Conservation (phyloP, 2,329 filamentous ascomycete species). For the Aspergillus fumigatus region DNA sequence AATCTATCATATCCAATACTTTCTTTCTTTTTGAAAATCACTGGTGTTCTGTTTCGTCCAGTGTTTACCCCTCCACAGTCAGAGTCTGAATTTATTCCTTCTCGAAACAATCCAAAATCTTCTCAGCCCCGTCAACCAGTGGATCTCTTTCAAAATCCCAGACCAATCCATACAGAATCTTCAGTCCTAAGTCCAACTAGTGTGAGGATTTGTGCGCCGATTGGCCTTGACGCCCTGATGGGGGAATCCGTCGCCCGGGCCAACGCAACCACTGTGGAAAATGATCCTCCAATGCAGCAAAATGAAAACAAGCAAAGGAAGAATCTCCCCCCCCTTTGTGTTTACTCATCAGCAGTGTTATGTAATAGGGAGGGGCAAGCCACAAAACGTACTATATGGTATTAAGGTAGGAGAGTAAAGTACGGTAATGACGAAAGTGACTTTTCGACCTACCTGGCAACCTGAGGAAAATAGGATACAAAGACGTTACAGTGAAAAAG, state of each 20-base stretch:
- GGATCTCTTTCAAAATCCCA: not conserved
- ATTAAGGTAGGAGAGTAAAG: not conserved
- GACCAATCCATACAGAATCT: not conserved
- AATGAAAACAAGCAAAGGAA: constrained; percentile 34
- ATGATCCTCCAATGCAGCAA: constrained; percentile 27
- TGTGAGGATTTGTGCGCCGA: constrained; percentile 12
- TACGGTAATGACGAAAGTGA: not conserved
- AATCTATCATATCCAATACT: too few relatives aligned
- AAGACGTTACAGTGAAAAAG: not conserved
- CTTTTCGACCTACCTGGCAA: too few relatives aligned
- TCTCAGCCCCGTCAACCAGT: not conserved
- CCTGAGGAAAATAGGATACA: not conserved
- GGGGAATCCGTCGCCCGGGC: constrained; percentile 29
- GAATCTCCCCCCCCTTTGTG: not conserved
- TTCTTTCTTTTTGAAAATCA: not conserved
- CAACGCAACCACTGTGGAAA: constrained; percentile 16
- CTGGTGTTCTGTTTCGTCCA: not conserved
- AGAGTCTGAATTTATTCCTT: not conserved
- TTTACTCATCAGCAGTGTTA: not conserved
- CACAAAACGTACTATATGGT: not conserved
- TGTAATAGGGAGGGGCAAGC: not conserved
- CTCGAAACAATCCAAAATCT: not conserved
- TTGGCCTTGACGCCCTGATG: constrained; percentile 16
- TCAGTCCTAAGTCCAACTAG: not conserved
- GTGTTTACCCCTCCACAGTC: not conserved